A percentile compares a stretch with the other conserved stretches of the same genome.
Evolutionary conservation across 805 yeast genomes (phyloP).

Genomic region (Schwanniomyces polymorphus): DNA sequence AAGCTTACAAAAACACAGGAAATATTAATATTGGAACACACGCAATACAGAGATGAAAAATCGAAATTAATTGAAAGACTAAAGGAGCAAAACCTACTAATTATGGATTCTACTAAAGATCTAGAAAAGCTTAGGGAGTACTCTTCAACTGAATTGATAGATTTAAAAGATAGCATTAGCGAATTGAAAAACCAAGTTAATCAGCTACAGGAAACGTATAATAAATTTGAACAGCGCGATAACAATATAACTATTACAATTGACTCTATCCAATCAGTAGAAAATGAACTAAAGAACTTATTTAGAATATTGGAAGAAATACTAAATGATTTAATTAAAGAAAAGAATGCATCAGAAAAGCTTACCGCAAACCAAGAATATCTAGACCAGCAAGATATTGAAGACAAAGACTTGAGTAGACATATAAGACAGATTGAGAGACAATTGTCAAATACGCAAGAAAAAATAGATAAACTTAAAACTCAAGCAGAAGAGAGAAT

Average conservation of each 20-base stretch:
- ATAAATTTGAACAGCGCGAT: constrained; percentile 40
- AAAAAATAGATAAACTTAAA: constrained; percentile 45
- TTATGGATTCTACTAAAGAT: constrained; percentile 57
- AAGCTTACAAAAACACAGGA: constrained; percentile 64
- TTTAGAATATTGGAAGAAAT: constrained; percentile 54
- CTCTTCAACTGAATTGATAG: constrained; percentile 59
- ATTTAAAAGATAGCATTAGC: constrained; percentile 50
- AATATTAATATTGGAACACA: constrained; percentile 57
- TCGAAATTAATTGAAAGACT: constrained; percentile 54
- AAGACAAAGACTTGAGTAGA: constrained; percentile 41
- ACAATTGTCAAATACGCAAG: constrained; percentile 50
- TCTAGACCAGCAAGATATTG: constrained; percentile 35
- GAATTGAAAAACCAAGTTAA: constrained; percentile 50
- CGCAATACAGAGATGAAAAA: constrained; percentile 64
- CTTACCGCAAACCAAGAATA: constrained; percentile 39
- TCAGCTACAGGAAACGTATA: constrained; percentile 25
- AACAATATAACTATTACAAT: constrained; percentile 53
- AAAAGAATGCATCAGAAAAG: constrained; percentile 40
- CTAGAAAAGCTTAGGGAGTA: constrained; percentile 61
- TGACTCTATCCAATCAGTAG: constrained; percentile 53
- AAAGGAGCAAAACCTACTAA: constrained; percentile 59
- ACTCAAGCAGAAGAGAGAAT: constrained; percentile 48
- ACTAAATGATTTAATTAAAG: constrained; percentile 43
- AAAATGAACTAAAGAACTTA: constrained; percentile 40
- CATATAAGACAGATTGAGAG: constrained; percentile 47